A percentile compares a stretch with the other conserved stretches of the same genome.
phyloP scores from a whole-genome alignment of 805 yeast species.

The Tetrapisispora fleetii region DNA sequence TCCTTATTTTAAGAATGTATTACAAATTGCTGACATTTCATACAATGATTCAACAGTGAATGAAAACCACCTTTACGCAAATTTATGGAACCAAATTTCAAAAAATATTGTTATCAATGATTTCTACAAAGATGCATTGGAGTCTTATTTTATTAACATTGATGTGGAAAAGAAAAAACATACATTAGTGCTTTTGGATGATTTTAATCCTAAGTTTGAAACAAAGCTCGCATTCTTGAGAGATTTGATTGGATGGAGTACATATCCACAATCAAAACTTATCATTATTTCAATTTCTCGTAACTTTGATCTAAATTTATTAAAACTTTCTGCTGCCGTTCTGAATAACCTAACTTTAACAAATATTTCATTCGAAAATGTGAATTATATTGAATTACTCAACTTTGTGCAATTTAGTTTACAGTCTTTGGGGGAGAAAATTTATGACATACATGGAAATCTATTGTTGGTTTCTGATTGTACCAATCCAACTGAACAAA shows the following conservation, averaged over 20 bases:
- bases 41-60: neutral
- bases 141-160: constrained; percentile 47
- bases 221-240: neutral
- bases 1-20: neutral
- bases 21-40: neutral
- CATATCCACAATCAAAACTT: neutral
- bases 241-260: neutral
- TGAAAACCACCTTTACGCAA: constrained; percentile 40
- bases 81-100: constrained; percentile 66
- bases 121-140: constrained; percentile 56
- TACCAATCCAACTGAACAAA: neutral
- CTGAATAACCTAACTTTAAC: neutral
- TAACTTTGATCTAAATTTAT: neutral
- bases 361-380: neutral
- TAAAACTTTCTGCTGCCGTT: neutral
- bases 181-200: constrained; percentile 67
- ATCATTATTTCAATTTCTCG: neutral
- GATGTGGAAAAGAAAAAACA: constrained; percentile 27
- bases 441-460: neutral
- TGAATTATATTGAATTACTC: neutral
- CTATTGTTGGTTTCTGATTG: neutral
- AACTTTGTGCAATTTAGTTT: neutral
- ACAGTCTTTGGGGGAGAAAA: neutral
- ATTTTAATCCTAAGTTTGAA: neutral
- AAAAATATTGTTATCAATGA: constrained; percentile 47